These are phyloP conservation scores for Annona cherimola DNA, from an alignment of 164 flowering plant genomes.

Conservation along the genomic window DNA sequence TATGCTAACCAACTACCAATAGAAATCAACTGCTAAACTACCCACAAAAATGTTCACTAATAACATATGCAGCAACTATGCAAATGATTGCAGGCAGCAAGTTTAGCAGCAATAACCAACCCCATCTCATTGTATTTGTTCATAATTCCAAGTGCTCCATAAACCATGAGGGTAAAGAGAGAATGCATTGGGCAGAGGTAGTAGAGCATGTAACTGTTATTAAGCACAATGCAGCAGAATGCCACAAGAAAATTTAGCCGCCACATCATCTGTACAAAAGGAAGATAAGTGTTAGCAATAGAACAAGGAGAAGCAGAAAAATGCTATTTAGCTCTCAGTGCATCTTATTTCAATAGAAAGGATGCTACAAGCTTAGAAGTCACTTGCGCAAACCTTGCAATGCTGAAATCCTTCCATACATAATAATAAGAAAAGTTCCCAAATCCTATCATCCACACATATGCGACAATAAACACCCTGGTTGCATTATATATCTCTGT, in stretches of 20 bases:
- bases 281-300: constrained; percentile 14
- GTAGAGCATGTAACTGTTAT: constrained; percentile 80
- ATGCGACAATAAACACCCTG: constrained; percentile 84
- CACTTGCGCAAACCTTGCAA: constrained; percentile 95
- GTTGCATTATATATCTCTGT: constrained; percentile 88
- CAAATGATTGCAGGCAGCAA: constrained; percentile 65
- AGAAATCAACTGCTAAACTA: too few relatives aligned
- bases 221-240: constrained; percentile 80
- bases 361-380: background rate
- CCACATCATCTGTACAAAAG: constrained; percentile 94
- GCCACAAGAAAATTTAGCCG: constrained; percentile 88
- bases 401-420: constrained; percentile 85
- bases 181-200: constrained; percentile 99
- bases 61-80: too few relatives aligned
- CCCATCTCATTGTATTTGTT: constrained; percentile 82
- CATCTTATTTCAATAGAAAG: background rate
- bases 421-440: constrained; percentile 97
- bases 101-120: constrained; percentile 64
- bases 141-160: constrained; percentile 83
- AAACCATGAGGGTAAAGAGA: constrained; percentile 95
- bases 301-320: constrained; percentile 3
- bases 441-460: constrained; percentile 99
- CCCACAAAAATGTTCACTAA: too few relatives aligned
- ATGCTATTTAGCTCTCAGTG: background rate
- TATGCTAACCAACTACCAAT: too few relatives aligned